Evolutionary conservation across 768 basidiomycete genomes (phyloP), one percentile per base, ranked within the genome.

Genomic region (Tulasnella sp.): DNA sequence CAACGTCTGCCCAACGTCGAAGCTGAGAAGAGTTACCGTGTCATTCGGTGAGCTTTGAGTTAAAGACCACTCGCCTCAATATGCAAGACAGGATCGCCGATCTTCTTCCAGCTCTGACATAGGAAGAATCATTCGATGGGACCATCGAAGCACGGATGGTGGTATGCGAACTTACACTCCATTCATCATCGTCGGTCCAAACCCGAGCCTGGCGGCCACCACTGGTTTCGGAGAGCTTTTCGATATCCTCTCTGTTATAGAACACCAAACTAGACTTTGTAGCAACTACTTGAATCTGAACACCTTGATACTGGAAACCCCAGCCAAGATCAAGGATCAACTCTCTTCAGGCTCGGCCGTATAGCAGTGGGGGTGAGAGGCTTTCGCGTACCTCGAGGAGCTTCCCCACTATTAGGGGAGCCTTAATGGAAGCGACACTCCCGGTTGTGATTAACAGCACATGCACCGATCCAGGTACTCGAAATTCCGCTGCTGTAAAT

Each of bases 401-500:
- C 78, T 91, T 91, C 37, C 86, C 82, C 25, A 94, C 93, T 77
- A 99, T 97, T 73, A 97, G 86, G 4, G 96, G 95, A 1, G 91
- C 91, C 81, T 98, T 99, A 81, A 99, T 89, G 72, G 94, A 94
- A 0, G 97, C 96, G 11, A 99, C 97, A 80, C 93, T 96, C n/a
- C 97, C 96, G 0, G 94, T 93, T 0, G 92, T 91, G 77, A 98
- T 90, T 49, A 99, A 86, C 4, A 98, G 83, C 64, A 97, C 89
- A 81, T 96, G 83, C 25, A 83, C 74, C 19, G 39, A 45, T 31
- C 78, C 78, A 22, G 73, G 37, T 37, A 52, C 45, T 45, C 77
- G 38, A 45, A 77, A 14, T 36, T 25, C 42, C 1, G 67, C 74
- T 7, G 78, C 78, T 37, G 34, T 69, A 67, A 79, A 79, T 34